These are phyloP conservation scores for Lyophyllum decastes DNA, from an alignment of 768 basidiomycete species.

Conservation along the genomic window DNA sequence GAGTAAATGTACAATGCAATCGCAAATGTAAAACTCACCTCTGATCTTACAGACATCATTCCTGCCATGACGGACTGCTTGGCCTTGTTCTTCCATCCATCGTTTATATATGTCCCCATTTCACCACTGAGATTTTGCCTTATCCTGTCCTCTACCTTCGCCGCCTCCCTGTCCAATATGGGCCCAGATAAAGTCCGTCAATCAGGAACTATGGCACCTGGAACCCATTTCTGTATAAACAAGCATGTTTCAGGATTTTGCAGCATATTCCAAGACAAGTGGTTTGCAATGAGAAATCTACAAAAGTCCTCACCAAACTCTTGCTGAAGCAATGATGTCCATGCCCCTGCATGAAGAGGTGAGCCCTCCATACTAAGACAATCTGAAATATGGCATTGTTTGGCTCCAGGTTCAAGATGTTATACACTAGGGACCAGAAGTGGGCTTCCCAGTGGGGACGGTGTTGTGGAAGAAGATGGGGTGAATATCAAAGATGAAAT, in stretches of 20 bases:
- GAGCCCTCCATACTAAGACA: not conserved
- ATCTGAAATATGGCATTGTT: not conserved
- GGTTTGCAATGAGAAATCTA: conserved; percentile 11
- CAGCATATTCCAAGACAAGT: conserved; percentile 23
- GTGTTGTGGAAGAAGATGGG: not conserved
- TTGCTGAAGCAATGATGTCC: conserved; percentile 5
- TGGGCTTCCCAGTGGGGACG: not conserved
- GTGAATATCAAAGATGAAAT: too few relatives aligned
- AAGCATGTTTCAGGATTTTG: conserved; percentile 8
- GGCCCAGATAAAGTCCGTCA: conserved; percentile 16
- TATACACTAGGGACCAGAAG: not conserved
- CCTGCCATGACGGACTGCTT: conserved; percentile 23
- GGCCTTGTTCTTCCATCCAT: conserved; percentile 31
- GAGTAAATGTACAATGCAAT: not conserved
- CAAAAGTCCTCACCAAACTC: conserved; percentile 22
- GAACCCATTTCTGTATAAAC: conserved; percentile 25
- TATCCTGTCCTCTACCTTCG: conserved; percentile 9
- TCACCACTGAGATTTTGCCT: conserved; percentile 12
- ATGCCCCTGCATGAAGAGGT: conserved; percentile 1
- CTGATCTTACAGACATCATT: conserved; percentile 24
- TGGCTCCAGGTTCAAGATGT: not conserved
- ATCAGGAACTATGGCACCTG: conserved; percentile 18
- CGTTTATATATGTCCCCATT: conserved; percentile 23
- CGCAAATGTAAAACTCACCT: conserved; percentile 17
- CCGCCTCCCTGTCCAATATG: conserved; percentile 13